Conservation (phyloP, 2,329 filamentous ascomycete species). For the Sporothrix brasiliensis region DNA sequence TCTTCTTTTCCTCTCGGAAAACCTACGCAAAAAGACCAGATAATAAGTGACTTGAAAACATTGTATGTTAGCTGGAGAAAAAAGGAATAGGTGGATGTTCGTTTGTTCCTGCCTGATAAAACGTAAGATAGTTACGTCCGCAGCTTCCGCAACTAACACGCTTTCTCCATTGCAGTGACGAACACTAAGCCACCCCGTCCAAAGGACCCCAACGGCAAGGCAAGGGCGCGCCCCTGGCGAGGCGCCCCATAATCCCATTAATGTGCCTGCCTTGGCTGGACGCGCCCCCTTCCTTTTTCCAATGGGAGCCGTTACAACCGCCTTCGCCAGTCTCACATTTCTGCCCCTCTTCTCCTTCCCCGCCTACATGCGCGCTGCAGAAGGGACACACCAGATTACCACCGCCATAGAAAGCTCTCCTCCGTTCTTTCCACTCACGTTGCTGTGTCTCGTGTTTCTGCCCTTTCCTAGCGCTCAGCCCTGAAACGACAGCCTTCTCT, state of each 20-base stretch:
- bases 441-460: background rate
- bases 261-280: background rate
- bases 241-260: background rate
- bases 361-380: background rate
- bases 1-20: too few species aligned
- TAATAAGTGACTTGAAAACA: too few species aligned
- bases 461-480: slow-evolving; percentile 6
- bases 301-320: slow-evolving; percentile 10
- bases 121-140: background rate
- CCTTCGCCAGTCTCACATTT: slow-evolving; percentile 14
- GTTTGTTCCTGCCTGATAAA: background rate
- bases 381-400: background rate
- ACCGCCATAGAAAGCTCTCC: background rate
- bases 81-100: background rate
- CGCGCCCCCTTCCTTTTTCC: background rate
- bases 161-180: background rate
- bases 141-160: background rate
- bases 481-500: slow-evolving; percentile 26
- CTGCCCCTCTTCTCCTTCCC: slow-evolving; percentile 8
- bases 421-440: background rate
- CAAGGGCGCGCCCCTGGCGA: too few species aligned
- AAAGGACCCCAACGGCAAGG: background rate
- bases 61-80: background rate
- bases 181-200: background rate
- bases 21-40: too few species aligned